Evolutionary conservation across 768 basidiomycete genomes (phyloP), one percentile per base, ranked within the genome.

Genomic region (Xerocomellus intermedius): DNA sequence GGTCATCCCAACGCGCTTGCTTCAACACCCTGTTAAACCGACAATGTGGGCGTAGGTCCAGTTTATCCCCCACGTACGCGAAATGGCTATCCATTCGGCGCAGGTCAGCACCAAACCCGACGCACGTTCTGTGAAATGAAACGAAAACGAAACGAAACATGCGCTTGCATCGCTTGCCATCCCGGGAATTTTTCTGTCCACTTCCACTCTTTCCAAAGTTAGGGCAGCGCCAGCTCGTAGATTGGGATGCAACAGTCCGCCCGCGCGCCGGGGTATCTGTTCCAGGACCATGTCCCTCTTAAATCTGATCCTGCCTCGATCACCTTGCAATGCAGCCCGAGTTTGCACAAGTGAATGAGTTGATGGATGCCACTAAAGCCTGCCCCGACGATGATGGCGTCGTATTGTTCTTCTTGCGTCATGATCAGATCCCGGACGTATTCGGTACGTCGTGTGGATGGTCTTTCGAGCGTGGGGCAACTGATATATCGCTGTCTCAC

Each of bases 211-310:
- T 42, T 33, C 61, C 61, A 62, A 17, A 62, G 30, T 5, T 57
- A 55, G 1, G 60, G 60, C 1, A 57, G 5, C 16, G 42, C 19
- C 1, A 57, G 10, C 39, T 62, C 55, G 35, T 62, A 61, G 42
- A 24, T 5, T 0, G 52, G 61, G 2, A 62, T 58, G 1, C 24
- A 19, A 22, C 30, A 52, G 50, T 62, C 60, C 8, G 45, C 60
- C 0, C 60, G 54, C 6, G 60, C 60, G 2, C 61, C 61, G 0
- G 60, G 61, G 36, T 62, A 62, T 36, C 6, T 46, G 52, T 62
- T 62, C 60, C 61, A 58, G 39, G 46, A n/a, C 55, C 61, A 62
- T 1, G 42, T 35, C 10, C 61, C 61, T 19, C 61, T 60, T 2
- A 62, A 37, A n/a, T 58, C 55, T 0, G 61, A 62, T 2, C 43